phyloP scores from a whole-genome alignment of 2,329 filamentous ascomycete species.

The Dothistroma septosporum region DNA sequence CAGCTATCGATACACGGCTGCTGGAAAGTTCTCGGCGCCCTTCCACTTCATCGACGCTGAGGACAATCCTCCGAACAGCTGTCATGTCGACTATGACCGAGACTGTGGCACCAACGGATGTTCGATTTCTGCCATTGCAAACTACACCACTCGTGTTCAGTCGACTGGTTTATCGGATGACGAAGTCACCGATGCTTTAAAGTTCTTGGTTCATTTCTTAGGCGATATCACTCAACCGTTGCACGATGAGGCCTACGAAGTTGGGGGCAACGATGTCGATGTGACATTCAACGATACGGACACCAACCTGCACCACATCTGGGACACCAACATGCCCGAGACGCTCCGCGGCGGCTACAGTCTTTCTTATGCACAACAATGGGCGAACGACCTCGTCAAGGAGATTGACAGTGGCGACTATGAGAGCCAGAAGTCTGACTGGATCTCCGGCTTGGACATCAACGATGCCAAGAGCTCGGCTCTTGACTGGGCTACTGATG shows the following conservation, averaged over 20 bases:
- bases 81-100: conserved; percentile 48
- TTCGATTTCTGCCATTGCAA: conserved; percentile 51
- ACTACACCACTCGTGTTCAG: conserved; percentile 45
- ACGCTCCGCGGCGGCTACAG: conserved; percentile 40
- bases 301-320: conserved; percentile 44
- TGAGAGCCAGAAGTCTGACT: conserved; percentile 30
- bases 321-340: conserved; percentile 45
- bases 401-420: conserved; percentile 42
- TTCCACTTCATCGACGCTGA: conserved; percentile 53
- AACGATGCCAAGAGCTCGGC: conserved; percentile 36
- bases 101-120: conserved; percentile 52
- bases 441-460: conserved; percentile 38
- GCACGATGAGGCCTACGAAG: conserved; percentile 48
- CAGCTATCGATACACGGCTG: conserved; percentile 47
- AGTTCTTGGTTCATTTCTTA: conserved; percentile 54
- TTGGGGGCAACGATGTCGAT: conserved; percentile 44
- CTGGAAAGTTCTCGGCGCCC: conserved; percentile 45
- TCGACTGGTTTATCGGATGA: conserved; percentile 23
- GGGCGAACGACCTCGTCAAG: conserved; percentile 37
- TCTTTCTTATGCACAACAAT: conserved; percentile 37
- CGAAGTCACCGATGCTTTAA: conserved; percentile 42
- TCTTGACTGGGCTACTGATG: conserved; percentile 42
- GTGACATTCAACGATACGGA: conserved; percentile 40
- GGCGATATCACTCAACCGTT: conserved; percentile 67
- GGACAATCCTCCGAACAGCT: conserved; percentile 43